Evolutionary conservation across 2,329 filamentous ascomycete genomes (phyloP), one percentile per base, ranked within the genome.

Genomic region (Seiridium cupressi): DNA sequence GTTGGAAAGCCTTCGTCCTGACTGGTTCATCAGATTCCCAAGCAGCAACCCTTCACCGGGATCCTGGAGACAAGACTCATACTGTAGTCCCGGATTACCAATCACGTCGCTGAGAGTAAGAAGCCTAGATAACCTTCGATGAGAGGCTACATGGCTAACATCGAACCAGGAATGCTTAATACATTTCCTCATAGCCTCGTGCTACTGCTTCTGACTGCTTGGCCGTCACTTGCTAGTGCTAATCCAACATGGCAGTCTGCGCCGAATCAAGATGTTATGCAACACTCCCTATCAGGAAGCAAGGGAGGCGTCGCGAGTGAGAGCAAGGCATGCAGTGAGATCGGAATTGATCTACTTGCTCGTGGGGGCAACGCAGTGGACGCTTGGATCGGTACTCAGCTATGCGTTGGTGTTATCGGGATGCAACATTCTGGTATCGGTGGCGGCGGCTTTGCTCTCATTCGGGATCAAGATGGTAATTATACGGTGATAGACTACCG

Each of bases 401-500:
- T 93, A 51, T 94, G 91, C 64, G 86, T 93, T 35, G 91, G 91
- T 11, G 88, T 91, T 2, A 83, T 90, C 51, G 89, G 84, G 59
- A 90, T 91, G 86, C 90, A 92, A 66, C 90, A 93, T 73, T 86
- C 85, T 34, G 94, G 94, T 9, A 89, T 97, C 59, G 93, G 92
- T 34, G 94, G 94, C 6, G 94, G 95, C 46, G 94, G 94, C 1
- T 98, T 98, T 74, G 89, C 91, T 81, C 81, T 97, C 3, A 84
- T 97, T 31, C 87, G 91, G 59, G 83, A 87, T 49, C 75, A 84
- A 6, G 79, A 90, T 57, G 92, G 92, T 18, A 80, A 80, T 18
- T 96, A 93, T 70, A 92, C 96, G 70, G 88, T 89, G 61, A 87
- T 98, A 66, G 94, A 98, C 75, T 98, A 96, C 70, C 84, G 94